Evolutionary conservation across 164 flowering plant genomes (phyloP).

Genomic region (Macadamia integrifolia): DNA sequence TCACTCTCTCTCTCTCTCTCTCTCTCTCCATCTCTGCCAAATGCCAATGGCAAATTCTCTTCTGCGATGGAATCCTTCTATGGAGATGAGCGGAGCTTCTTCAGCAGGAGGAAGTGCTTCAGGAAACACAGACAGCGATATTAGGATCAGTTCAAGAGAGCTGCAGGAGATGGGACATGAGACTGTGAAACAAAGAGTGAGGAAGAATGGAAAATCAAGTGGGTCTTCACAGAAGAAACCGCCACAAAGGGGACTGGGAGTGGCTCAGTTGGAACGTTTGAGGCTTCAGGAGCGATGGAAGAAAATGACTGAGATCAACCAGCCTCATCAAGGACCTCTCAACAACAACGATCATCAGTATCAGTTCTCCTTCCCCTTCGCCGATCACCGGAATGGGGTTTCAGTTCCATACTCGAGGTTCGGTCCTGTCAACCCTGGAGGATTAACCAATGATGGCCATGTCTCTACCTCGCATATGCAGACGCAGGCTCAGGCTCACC

Average conservation of each 20-base stretch:
- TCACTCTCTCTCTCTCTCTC: too few relatives aligned
- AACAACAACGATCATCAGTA: not conserved
- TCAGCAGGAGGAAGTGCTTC: too few relatives aligned
- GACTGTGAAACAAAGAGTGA: too few relatives aligned
- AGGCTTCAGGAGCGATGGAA: constrained; percentile 39
- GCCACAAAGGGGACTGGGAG: constrained; percentile 67
- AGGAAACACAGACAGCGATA: too few relatives aligned
- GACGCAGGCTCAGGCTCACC: not conserved
- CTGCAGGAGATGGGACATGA: too few relatives aligned
- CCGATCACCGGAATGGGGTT: not conserved
- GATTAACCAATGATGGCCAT: not conserved
- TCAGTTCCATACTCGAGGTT: not conserved
- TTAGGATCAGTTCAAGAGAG: too few relatives aligned
- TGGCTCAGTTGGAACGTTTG: constrained; percentile 59
- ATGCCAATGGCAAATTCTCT: too few relatives aligned
- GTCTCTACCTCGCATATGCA: not conserved
- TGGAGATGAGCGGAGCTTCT: too few relatives aligned
- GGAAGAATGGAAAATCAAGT: too few relatives aligned
- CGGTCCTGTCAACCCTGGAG: not conserved
- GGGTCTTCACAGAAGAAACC: constrained; percentile 21
- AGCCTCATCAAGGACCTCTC: not conserved
- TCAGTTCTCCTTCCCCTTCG: constrained; percentile 5
- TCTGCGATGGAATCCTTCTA: too few relatives aligned
- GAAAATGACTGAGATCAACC: constrained; percentile 21
- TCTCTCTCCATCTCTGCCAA: too few relatives aligned